Percentiles rank a stretch among this genome's conserved stretches.
Conservation (phyloP, 768 basidiomycete species). For the Termitomyces sp. region DNA sequence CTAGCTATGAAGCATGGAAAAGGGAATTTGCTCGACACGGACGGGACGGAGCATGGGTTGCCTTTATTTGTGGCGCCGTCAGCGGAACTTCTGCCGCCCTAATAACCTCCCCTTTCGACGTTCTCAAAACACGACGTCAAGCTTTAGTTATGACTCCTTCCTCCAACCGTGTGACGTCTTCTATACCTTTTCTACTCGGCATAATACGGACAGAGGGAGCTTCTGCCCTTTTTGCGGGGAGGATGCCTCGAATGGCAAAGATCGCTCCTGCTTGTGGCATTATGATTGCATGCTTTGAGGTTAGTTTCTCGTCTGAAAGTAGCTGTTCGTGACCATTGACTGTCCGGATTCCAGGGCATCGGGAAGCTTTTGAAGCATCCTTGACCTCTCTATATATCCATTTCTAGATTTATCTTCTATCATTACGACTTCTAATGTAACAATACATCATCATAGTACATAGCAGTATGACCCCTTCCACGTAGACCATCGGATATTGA, state of each 20-base stretch:
- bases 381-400: constrained; percentile 12
- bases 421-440: constrained; percentile 13
- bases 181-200: constrained; percentile 60
- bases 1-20: constrained; percentile 87
- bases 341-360: constrained; percentile 42
- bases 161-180: constrained; percentile 38
- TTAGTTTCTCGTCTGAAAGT: constrained; percentile 23
- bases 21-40: constrained; percentile 50
- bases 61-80: constrained; percentile 87
- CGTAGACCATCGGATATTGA: constrained; percentile 1
- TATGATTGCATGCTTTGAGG: constrained; percentile 97
- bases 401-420: constrained; percentile 9
- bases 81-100: constrained; percentile 87
- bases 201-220: constrained; percentile 79
- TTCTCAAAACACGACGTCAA: constrained; percentile 92
- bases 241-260: constrained; percentile 86
- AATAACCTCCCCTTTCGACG: constrained; percentile 93
- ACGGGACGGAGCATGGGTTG: constrained; percentile 57
- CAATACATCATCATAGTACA: constrained; percentile 13
- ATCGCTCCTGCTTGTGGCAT: constrained; percentile 98
- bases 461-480: constrained; percentile 1
- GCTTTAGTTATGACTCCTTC: constrained; percentile 68
- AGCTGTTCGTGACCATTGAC: constrained; percentile 11
- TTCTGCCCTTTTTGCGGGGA: constrained; percentile 77
- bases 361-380: constrained; percentile 47